Percentiles rank a stretch among this genome's conserved stretches.
Evolutionary conservation across 495 filamentous ascomycete genomes (phyloP).

Genomic region (Ascodesmis nigricans): DNA sequence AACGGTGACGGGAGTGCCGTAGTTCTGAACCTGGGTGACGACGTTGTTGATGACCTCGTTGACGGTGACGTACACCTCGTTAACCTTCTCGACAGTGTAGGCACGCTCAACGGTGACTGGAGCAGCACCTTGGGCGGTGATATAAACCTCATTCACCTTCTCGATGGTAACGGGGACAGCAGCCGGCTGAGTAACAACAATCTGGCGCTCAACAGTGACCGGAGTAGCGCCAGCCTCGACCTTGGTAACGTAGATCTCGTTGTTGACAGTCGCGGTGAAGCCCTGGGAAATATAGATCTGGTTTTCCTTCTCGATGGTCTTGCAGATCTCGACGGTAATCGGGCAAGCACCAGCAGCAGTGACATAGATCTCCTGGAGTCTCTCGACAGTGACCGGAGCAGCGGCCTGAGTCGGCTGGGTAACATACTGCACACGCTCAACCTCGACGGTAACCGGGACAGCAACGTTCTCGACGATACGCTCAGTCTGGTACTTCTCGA

Average conservation of each 20-base stretch:
- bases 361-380: conserved; percentile 3
- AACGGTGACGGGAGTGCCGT: too few species aligned
- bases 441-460: conserved; percentile 9
- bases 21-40: conserved; percentile 4
- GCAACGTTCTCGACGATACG: conserved; percentile 7
- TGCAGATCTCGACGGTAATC: conserved; percentile 8
- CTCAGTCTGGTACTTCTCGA: too few species aligned
- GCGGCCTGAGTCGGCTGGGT: conserved; percentile 9
- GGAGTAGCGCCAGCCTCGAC: conserved; percentile 7
- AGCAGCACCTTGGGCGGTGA: too few species aligned
- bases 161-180: conserved; percentile 6
- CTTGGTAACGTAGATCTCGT: too few species aligned
- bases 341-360: conserved; percentile 6
- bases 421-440: conserved; percentile 1
- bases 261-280: too few species aligned
- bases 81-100: background rate
- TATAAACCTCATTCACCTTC: conserved; percentile 4
- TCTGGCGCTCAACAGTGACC: conserved; percentile 9
- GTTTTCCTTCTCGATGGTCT: conserved; percentile 9
- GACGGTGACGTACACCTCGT: conserved; percentile 1
- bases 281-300: conserved; percentile 7
- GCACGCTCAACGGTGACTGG: too few species aligned
- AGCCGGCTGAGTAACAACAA: conserved; percentile 9
- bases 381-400: conserved; percentile 2
- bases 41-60: background rate